Evolutionary conservation across 2,329 filamentous ascomycete species (phyloP), one percentile per base, ranked within the genome.

Genomic region (Hypoxylon rubiginosum): DNA sequence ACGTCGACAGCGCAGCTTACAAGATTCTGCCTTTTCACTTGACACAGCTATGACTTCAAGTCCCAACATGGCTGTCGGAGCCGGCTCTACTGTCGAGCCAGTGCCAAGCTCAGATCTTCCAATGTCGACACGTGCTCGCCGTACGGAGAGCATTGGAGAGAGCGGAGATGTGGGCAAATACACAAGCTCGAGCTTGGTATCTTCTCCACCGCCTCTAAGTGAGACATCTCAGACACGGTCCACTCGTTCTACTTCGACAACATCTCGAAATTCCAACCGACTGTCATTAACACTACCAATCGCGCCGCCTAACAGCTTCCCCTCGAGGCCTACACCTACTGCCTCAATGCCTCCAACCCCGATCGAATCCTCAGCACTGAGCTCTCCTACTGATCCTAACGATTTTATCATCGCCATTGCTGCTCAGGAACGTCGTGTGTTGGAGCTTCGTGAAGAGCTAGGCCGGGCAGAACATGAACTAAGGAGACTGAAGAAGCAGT

Each of bases 371-470:
- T 80, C 83, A 0, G 76, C 72, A 7, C 59, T 82, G 28, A 73
- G 78, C 43, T 82, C 82, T 1, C 85, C 85, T 1, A 79, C 82
- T 39, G 88, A 90, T 66, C 82, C 88, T 55, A 86, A 85, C 73
- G 85, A 90, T 54, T 92, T 97, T 74, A 90, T 99, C 70, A 94
- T 93, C 66, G 92, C 94, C 62, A 91, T 99, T 73, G 96, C 96
- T 48, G 90, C 93, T 13, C 94, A 98, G 80, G 96, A 99, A 81
- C 87, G 96, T 62, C 90, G 89, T 71, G 95, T 99, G 1, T 82
- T 99, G 62, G 96, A 98, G 80, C 83, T 99, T 56, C 91, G 90
- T 64, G 96, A 99, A 78, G 95, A 98, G 79, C 83, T 99, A n/a
- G 82, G 84, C 24, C 90, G 90, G 64, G 95, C 96, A 5, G 95